Evolutionary conservation across 83 land plant genomes (phyloP).

Genomic region (Picea mariana): DNA sequence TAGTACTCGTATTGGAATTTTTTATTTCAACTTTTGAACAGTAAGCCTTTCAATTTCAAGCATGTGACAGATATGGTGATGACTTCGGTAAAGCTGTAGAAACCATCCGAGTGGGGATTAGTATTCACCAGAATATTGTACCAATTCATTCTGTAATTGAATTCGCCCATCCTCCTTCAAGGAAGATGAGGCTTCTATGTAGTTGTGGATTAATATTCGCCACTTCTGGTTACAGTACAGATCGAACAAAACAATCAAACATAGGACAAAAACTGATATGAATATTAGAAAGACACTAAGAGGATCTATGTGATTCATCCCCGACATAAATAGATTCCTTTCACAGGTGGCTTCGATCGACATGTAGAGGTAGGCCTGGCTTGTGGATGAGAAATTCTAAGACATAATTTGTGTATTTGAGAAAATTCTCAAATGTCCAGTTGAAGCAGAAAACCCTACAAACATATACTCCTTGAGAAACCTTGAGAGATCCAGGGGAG

Average conservation of each 20-base stretch:
- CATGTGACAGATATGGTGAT: no score
- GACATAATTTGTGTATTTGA: conserved; percentile 28
- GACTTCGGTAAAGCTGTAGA: no score
- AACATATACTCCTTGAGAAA: conserved; percentile 47
- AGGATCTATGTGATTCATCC: not conserved
- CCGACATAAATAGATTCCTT: conserved; percentile 12
- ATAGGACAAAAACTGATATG: conserved; percentile 20
- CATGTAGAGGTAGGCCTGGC: conserved; percentile 21
- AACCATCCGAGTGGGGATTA: no score
- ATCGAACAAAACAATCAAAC: conserved; percentile 5
- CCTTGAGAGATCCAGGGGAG: conserved; percentile 31
- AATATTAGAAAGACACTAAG: conserved; percentile 23
- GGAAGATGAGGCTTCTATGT: no score
- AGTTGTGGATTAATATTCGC: no score
- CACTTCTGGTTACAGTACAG: conserved; percentile 18
- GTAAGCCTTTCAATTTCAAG: no score
- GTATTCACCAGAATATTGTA: no score
- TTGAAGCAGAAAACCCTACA: conserved; percentile 43
- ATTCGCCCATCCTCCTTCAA: no score
- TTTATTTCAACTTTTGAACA: no score
- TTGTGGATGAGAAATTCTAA: conserved; percentile 26
- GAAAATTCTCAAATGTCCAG: conserved; percentile 28
- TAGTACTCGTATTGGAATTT: no score
- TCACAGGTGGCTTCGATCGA: conserved; percentile 26
- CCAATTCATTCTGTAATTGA: no score